These are phyloP conservation scores for Syzygium aqueum DNA, from an alignment of 345 rosid species.

Conservation along the genomic window DNA sequence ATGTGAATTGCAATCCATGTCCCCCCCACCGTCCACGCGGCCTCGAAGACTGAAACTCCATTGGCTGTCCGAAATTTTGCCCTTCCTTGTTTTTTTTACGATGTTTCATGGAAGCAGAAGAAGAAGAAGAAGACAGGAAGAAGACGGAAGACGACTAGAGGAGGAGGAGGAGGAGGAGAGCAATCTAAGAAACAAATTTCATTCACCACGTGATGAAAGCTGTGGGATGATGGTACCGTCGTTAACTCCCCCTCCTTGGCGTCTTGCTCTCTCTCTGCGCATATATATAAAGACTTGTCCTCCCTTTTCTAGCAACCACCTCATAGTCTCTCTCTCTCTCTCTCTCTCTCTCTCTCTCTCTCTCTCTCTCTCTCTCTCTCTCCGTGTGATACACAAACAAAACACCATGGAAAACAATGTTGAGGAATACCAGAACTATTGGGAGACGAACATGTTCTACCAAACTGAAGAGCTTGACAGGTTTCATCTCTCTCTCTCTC, in stretches of 20 bases:
- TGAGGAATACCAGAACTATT: conserved; percentile 46
- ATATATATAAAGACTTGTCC: background rate
- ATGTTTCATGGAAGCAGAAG: background rate
- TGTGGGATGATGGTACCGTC: background rate
- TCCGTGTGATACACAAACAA: background rate
- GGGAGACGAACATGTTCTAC: conserved; percentile 54
- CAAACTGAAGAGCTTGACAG: conserved; percentile 49
- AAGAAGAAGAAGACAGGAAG: background rate
- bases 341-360: background rate
- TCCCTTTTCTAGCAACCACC: background rate
- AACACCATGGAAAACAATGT: conserved; percentile 12
- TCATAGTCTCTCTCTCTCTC: background rate
- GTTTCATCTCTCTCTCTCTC: background rate
- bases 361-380: background rate
- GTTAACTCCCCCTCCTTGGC: background rate
- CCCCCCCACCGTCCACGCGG: background rate
- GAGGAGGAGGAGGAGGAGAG: background rate
- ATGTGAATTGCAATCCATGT: background rate
- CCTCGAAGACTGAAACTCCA: background rate
- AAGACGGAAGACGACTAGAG: background rate
- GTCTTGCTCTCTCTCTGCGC: background rate
- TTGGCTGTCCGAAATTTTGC: background rate
- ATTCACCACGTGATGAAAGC: background rate
- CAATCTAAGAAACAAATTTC: background rate
- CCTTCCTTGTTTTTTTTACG: background rate